Conservation (phyloP, 257 asterid genomes). For the Nicotiana noctiflora region DNA sequence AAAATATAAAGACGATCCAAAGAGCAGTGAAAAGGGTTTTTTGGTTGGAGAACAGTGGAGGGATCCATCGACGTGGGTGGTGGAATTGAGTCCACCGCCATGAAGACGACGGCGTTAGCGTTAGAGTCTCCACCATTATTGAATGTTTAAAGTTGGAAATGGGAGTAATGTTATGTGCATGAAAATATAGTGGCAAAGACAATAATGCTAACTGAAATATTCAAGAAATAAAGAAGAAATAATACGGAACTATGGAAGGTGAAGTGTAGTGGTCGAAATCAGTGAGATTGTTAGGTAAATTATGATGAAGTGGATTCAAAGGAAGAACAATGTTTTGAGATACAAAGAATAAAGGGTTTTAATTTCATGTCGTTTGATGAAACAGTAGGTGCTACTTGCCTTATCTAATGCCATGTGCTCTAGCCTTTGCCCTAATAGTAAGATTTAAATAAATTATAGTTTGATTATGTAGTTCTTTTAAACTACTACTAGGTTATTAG, state of each 20-base stretch:
- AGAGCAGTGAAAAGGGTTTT: conserved; percentile 31
- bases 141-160: not conserved
- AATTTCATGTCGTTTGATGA: too few species aligned
- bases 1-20: conserved; percentile 31
- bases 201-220: not conserved
- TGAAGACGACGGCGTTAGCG: conserved; percentile 28
- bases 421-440: not conserved
- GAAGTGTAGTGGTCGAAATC: conserved; percentile 23
- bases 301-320: conserved; percentile 27
- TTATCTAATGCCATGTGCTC: not conserved
- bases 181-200: conserved; percentile 5
- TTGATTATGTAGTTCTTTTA: too few species aligned
- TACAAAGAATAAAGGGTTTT: not conserved
- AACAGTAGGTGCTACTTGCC: not conserved
- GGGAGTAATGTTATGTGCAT: not conserved
- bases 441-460: too few species aligned
- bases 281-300: conserved; percentile 13
- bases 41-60: conserved; percentile 33
- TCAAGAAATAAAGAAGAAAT: not conserved
- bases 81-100: conserved; percentile 25
- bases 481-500: too few species aligned
- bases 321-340: conserved; percentile 17
- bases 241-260: conserved; percentile 26
- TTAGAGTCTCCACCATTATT: conserved; percentile 39
- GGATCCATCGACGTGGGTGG: conserved; percentile 43